Evolutionary conservation across 306 rosid genomes (phyloP).

Genomic region (Vachellia pachyceras): DNA sequence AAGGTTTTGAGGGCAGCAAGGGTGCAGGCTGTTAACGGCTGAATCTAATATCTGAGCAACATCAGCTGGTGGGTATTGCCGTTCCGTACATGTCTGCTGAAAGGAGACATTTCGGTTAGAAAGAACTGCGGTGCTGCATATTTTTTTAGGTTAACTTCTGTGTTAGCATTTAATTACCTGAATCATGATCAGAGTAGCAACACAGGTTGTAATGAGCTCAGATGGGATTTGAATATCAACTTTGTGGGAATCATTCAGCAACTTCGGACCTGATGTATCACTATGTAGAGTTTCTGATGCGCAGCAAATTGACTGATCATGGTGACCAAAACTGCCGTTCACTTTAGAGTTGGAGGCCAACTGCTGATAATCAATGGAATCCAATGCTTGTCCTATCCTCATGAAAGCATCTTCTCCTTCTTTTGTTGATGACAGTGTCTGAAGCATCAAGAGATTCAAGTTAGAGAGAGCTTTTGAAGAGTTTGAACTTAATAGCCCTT

Average conservation of each 20-base stretch:
- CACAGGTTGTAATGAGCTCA: conserved; percentile 82
- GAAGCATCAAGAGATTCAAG: conserved; percentile 32
- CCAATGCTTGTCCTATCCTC: conserved; percentile 70
- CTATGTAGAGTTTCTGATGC: conserved; percentile 48
- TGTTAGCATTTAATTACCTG: conserved; percentile 57
- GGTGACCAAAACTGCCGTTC: conserved; percentile 55
- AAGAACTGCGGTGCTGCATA: neutral
- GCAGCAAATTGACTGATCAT: conserved; percentile 43
- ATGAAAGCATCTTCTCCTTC: conserved; percentile 82
- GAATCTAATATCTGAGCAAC: conserved; percentile 88
- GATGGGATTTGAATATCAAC: conserved; percentile 69
- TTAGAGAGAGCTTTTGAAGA: neutral
- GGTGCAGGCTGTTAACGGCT: conserved; percentile 75
- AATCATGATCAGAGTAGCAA: conserved; percentile 83
- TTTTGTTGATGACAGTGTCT: conserved; percentile 74
- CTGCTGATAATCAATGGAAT: conserved; percentile 64
- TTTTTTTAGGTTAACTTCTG: neutral
- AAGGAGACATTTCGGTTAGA: conserved; percentile 23
- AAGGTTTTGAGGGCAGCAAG: conserved; percentile 72
- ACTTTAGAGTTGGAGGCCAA: conserved; percentile 50
- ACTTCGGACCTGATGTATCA: conserved; percentile 54
- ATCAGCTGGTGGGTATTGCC: conserved; percentile 86
- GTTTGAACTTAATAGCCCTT: conserved; percentile 26
- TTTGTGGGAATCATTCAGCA: conserved; percentile 51
- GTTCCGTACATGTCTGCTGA: conserved; percentile 87